Evolutionary conservation across 352 stramenopile species (phyloP).

Genomic region (Pythium sp.): DNA sequence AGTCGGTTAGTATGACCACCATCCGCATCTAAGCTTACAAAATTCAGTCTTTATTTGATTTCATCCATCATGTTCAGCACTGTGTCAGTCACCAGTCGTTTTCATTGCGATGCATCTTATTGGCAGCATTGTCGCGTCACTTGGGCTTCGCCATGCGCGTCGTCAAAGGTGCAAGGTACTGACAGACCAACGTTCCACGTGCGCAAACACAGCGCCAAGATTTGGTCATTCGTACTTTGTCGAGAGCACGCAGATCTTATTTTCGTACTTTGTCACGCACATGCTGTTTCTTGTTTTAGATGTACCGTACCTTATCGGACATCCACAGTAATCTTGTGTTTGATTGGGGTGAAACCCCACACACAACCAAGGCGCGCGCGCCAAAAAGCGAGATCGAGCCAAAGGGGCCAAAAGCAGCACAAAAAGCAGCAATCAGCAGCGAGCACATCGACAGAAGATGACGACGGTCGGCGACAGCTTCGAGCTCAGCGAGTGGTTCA

Average conservation of each 20-base stretch:
- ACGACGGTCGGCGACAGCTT: slow-evolving; percentile 54
- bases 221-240: neutral
- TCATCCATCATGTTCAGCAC: neutral
- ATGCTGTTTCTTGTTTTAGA: neutral
- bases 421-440: neutral
- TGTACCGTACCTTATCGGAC: slow-evolving; percentile 1
- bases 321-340: slow-evolving; percentile 4
- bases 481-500: slow-evolving; percentile 84
- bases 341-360: slow-evolving; percentile 21
- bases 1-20: neutral
- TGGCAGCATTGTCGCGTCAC: neutral
- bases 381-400: slow-evolving; percentile 18
- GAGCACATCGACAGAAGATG: slow-evolving; percentile 17
- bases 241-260: neutral
- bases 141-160: neutral
- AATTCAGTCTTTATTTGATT: slow-evolving; percentile 15
- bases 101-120: neutral
- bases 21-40: slow-evolving; percentile 5
- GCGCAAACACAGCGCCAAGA: neutral
- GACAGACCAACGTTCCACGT: neutral
- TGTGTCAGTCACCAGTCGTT: neutral
- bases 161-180: no score
- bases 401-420: neutral
- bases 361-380: slow-evolving; percentile 8
- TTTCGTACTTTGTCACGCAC: slow-evolving; percentile 27